Base-by-base conservation (phyloP, 225 moss, liverwort and hornwort genomes). In the Antitrichia curtipendula region DNA sequence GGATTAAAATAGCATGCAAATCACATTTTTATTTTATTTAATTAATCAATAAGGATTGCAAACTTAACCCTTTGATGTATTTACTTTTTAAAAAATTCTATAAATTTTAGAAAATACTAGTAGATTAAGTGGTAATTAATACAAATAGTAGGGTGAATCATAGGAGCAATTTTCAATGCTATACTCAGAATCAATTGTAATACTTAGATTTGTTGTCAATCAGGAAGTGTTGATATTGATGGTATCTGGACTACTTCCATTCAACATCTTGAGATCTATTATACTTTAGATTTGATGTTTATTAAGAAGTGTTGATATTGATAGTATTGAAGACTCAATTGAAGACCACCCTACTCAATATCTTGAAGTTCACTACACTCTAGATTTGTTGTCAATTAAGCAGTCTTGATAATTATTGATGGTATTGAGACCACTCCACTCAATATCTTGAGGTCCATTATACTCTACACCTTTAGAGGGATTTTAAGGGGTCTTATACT, bases 311-410 rank as follows among this genome's bases (percentile, higher is more conserved):
- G 1, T n/a, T 66, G 7, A n/a, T 12, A 38, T 38, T 38, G 22
- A 68, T 68, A 13, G 23, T 68, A 68, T 2, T 22, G n/a, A n/a
- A n/a, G n/a, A n/a, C n/a, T n/a, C n/a, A 21, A 66, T 34, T n/a
- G n/a, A n/a, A n/a, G 6, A 66, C 21, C 6, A 36, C 5, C 0
- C 6, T 6, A 66, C 0, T n/a, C 6, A 21, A n/a, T n/a, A 66
- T 66, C n/a, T 38, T 50, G 13, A 50, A 3, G 13, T 14, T 5
- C 3, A 22, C 1, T 2, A 2, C 21, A 66, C 9, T n/a, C 2
- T 66, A n/a, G 2, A n/a, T 66, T 68, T 10, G 4, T n/a, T 38
- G 21, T 38, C 21, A n/a, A 66, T 66, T 4, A 38, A 16, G 34
- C 19, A 36, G 28, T 36, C 10, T 36, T 20, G 36, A 36, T 65